These are phyloP conservation scores for Cymbidium sinense DNA, from an alignment of 106 monocot species.

Conservation along the genomic window DNA sequence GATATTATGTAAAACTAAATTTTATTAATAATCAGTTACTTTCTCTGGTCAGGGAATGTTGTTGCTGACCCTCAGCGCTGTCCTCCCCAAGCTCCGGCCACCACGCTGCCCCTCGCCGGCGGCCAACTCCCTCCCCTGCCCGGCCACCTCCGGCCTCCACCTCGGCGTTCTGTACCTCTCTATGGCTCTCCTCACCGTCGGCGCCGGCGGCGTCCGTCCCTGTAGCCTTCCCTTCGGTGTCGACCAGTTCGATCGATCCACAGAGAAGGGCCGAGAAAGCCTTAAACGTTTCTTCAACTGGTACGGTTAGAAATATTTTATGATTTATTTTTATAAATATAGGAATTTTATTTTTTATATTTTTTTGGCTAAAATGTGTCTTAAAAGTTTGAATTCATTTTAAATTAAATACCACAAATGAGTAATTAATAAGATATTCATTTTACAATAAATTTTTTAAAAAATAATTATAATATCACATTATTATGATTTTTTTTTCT, in stretches of 20 bases:
- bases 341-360: no score
- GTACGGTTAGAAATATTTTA: constrained; percentile 10
- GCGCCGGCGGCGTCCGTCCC: constrained; percentile 23
- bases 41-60: constrained; percentile 28
- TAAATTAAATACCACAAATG: no score
- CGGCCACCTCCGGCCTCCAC: neutral
- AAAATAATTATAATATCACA: no score
- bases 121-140: neutral
- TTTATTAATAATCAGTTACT: no score
- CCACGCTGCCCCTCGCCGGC: constrained; percentile 6
- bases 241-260: constrained; percentile 31
- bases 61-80: constrained; percentile 15
- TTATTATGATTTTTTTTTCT: no score
- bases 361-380: no score
- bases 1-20: no score
- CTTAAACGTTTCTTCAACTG: constrained; percentile 66
- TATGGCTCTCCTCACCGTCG: constrained; percentile 10
- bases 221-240: constrained; percentile 34
- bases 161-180: constrained; percentile 10
- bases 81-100: constrained; percentile 13
- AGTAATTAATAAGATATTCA: no score
- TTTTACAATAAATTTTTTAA: no score
- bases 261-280: constrained; percentile 7
- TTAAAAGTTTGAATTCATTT: no score
- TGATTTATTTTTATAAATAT: no score